Evolutionary conservation across 139 green algal genomes (phyloP), one percentile per base, ranked within the genome.

Genomic region (Haematococcus lacustris): DNA sequence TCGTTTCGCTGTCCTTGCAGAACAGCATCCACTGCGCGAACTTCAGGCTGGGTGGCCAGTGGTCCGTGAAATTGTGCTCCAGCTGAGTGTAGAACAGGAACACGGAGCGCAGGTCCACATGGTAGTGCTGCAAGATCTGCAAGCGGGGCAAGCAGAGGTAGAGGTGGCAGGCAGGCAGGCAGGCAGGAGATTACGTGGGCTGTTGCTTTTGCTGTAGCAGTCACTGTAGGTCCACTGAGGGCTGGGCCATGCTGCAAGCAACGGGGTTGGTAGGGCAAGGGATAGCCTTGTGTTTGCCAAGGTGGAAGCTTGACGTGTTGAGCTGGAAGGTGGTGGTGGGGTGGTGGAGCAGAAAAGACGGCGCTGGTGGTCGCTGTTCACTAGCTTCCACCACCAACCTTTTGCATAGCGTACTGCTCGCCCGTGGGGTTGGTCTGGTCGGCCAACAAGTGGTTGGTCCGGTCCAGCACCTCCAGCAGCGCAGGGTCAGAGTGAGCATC

Each of bases 61-160:
- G 70, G 23, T 82, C 51, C 6, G 74, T 50, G 37, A 86, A 90
- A 30, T 35, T 65, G 32, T 68, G 34, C 28, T 86, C 78, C 25
- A 87, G 68, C 77, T 88, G 79, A 62, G 78, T 78, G 73, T 91
- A 91, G 77, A 82, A 81, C 33, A 89, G 72, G 73, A 91, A 91
- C 21, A 83, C 77, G 39, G 83, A 73, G 13, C 85, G 79, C 61
- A 89, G 77, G 51, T 88, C 70, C 1, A 40, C 32, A 50, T 83
- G 69, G 59, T 86, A 83, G 37, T 83, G 83, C 33, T 80, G 69
- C 33, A 91, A 74, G 47, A 63, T 72, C 67, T 72, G 67, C 41
- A 21, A 2, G 26, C 13, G 60, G n/a, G 38, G 37, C 3, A 68
- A n/a, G 32, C 13, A 4, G 57, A 5, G 47, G 47, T 57, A 21